These are phyloP conservation scores for Durusdinium trenchii DNA, from an alignment of 73 alveolate species.

Conservation along the genomic window DNA sequence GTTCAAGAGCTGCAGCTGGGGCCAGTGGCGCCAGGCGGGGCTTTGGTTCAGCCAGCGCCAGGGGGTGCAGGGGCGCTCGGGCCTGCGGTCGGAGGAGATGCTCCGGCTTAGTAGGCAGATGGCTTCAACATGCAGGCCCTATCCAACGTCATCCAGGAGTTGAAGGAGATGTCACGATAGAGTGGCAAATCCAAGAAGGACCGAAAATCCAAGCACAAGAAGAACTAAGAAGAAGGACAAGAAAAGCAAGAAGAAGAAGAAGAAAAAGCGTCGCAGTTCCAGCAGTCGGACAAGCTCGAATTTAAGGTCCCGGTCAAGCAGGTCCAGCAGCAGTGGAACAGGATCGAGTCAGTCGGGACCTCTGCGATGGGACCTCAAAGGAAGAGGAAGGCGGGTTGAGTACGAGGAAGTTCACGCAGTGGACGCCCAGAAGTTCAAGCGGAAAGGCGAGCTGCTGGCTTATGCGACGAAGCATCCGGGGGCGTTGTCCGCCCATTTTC, in stretches of 20 bases:
- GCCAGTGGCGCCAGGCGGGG: background rate
- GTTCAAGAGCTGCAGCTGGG: background rate
- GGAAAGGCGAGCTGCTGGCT: slow-evolving; percentile 60
- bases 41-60: background rate
- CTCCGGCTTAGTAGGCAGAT: background rate
- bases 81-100: background rate
- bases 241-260: background rate
- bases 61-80: slow-evolving; percentile 46
- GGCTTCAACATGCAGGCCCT: background rate
- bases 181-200: background rate
- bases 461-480: slow-evolving; percentile 51
- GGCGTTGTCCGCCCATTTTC: slow-evolving; percentile 58
- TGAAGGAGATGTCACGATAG: slow-evolving; percentile 7
- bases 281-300: background rate
- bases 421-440: slow-evolving; percentile 40
- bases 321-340: background rate
- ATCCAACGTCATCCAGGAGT: background rate
- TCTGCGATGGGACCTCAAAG: background rate
- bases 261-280: background rate
- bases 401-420: background rate
- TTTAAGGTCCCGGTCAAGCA: background rate
- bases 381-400: background rate
- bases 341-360: background rate
- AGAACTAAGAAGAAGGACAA: background rate
- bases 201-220: background rate